A percentile compares a stretch with the other conserved stretches of the same genome.
Evolutionary conservation across 2,329 filamentous ascomycete genomes (phyloP).

Genomic region (Drechslera avenae): DNA sequence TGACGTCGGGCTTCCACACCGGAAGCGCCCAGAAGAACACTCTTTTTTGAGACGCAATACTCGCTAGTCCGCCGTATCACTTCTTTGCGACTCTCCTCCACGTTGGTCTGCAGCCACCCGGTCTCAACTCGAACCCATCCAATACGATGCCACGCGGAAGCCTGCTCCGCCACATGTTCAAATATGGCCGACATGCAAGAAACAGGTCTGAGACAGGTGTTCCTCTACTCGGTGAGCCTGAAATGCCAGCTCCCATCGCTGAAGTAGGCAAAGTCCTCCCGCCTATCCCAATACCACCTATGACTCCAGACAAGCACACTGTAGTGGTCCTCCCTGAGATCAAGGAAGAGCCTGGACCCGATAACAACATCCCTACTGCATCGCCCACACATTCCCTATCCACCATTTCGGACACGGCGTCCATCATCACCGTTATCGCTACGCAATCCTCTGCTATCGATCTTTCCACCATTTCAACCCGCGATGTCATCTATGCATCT

Average conservation of each 20-base stretch:
- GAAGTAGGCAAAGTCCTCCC: not conserved
- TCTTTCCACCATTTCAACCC: constrained; percentile 3
- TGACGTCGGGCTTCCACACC: not conserved
- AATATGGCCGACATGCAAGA: constrained; percentile 7
- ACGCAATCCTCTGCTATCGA: not conserved
- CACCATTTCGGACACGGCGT: not conserved
- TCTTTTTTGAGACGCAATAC: not conserved
- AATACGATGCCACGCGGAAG: constrained; percentile 10
- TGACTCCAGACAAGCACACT: not conserved
- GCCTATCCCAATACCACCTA: not conserved
- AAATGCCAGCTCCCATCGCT: not conserved
- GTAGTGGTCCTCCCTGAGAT: not conserved
- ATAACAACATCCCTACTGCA: not conserved
- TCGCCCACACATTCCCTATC: not conserved
- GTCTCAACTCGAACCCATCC: not conserved
- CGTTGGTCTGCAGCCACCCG: not conserved
- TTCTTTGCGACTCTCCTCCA: not conserved
- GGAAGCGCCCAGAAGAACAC: not conserved
- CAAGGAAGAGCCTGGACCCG: not conserved
- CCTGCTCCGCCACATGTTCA: constrained; percentile 25
- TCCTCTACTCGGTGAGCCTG: not conserved
- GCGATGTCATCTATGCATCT: constrained; percentile 16
- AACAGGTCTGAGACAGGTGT: not conserved
- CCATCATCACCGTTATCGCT: not conserved
- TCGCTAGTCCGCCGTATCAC: no score